These are phyloP conservation scores for Fragaria iinumae DNA, from an alignment of 306 rosid genomes.

Conservation along the genomic window DNA sequence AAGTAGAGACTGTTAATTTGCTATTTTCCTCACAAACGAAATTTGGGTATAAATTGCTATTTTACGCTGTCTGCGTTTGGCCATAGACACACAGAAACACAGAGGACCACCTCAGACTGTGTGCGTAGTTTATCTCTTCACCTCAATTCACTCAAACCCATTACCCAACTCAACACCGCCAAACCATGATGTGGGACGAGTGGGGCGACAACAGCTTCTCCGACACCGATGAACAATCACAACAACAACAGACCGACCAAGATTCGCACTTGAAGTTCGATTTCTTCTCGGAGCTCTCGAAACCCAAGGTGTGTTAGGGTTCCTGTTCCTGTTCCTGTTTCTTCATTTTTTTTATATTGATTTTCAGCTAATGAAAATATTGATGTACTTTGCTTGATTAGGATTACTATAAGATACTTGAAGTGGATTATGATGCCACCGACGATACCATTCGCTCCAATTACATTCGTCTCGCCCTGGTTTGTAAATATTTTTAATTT, in stretches of 20 bases:
- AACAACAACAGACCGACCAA: slow-evolving; percentile 37
- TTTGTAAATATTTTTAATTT: slow-evolving; percentile 23
- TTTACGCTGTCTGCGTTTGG: background rate
- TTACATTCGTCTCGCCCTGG: slow-evolving; percentile 91
- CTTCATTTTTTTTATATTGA: background rate
- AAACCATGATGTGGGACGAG: slow-evolving; percentile 54
- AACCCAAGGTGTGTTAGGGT: slow-evolving; percentile 56
- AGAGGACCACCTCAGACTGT: background rate
- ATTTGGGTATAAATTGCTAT: background rate
- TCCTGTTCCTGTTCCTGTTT: background rate
- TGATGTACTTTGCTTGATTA: slow-evolving; percentile 6
- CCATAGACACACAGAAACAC: background rate
- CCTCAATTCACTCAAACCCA: background rate
- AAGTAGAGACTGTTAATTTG: background rate
- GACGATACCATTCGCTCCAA: slow-evolving; percentile 85
- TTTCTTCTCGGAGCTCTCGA: slow-evolving; percentile 55
- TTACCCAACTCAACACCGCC: background rate
- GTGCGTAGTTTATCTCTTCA: background rate
- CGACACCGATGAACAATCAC: slow-evolving; percentile 23
- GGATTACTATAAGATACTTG: slow-evolving; percentile 88
- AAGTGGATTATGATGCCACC: slow-evolving; percentile 86
- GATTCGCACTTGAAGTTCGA: slow-evolving; percentile 57
- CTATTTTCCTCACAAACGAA: background rate
- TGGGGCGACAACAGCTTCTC: slow-evolving; percentile 33
- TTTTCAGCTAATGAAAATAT: background rate